phyloP scores from a whole-genome alignment of 345 rosid species.

The Gossypioides kirkii region DNA sequence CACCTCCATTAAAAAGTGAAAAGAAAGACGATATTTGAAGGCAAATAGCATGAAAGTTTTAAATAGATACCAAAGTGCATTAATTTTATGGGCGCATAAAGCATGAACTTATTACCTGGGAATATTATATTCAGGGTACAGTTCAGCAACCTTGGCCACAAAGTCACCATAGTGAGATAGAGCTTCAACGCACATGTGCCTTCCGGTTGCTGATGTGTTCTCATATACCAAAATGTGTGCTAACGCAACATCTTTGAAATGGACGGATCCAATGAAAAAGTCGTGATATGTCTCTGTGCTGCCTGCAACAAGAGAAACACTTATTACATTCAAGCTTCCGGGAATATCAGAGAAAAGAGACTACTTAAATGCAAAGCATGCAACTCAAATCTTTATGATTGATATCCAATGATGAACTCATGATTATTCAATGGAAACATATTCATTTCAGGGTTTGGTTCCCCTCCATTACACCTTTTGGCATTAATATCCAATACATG shows the following conservation, averaged over 20 bases:
- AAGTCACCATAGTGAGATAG: slow-evolving; percentile 89
- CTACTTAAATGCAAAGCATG: neutral
- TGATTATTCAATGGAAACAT: neutral
- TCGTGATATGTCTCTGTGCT: slow-evolving; percentile 71
- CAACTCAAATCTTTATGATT: neutral
- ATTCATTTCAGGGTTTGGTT: neutral
- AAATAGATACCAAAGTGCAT: neutral
- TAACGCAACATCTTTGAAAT: slow-evolving; percentile 85
- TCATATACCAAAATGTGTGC: slow-evolving; percentile 89
- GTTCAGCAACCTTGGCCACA: slow-evolving; percentile 81
- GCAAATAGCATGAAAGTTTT: neutral
- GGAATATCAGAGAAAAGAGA: neutral
- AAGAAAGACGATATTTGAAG: neutral
- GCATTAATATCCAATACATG: no score
- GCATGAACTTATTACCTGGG: slow-evolving; percentile 43
- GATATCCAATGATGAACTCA: neutral
- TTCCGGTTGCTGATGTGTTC: slow-evolving; percentile 68
- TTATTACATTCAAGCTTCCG: neutral
- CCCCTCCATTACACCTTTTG: no score
- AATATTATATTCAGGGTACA: slow-evolving; percentile 76
- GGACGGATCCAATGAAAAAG: slow-evolving; percentile 83
- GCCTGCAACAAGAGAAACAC: slow-evolving; percentile 39
- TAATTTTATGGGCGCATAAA: neutral
- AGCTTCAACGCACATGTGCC: slow-evolving; percentile 85
- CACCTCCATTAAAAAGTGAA: neutral